Evolutionary conservation across 331 rosid species (phyloP).

Genomic region (Erythrophleum ivorense): DNA sequence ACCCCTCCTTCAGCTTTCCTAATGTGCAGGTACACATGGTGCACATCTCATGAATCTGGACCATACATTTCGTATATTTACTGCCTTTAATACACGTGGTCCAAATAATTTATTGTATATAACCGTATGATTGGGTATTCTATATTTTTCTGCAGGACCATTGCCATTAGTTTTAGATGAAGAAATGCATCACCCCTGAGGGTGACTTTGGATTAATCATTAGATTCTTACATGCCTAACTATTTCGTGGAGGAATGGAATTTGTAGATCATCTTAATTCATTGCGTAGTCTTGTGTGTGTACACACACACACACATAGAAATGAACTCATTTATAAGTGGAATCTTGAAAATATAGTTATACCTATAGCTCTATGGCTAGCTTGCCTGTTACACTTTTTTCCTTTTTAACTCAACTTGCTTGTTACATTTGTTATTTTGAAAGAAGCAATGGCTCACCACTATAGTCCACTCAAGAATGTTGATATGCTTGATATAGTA

Average conservation of each 20-base stretch:
- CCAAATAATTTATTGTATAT: constrained; percentile 54
- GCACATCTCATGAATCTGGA: constrained; percentile 55
- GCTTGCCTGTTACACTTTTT: neutral
- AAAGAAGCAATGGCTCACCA: neutral
- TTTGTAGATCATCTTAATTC: neutral
- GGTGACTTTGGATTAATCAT: constrained; percentile 36
- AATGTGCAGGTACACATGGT: constrained; percentile 27
- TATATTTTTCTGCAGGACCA: constrained; percentile 65
- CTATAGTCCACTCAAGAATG: neutral
- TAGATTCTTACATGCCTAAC: constrained; percentile 14
- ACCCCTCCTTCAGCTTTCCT: constrained; percentile 31
- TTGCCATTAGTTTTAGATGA: constrained; percentile 53
- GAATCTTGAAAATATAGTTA: neutral
- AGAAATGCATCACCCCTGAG: constrained; percentile 40
- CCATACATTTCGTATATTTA: constrained; percentile 40
- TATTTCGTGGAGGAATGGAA: constrained; percentile 11
- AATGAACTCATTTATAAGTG: constrained; percentile 5
- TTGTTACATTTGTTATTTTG: too few relatives aligned
- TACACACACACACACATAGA: neutral
- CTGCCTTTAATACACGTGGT: constrained; percentile 53
- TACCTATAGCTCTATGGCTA: neutral
- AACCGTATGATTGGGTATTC: constrained; percentile 50
- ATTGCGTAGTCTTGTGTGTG: neutral
- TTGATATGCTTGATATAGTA: neutral
- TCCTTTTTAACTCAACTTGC: neutral